Conservation (phyloP, 345 rosid genomes). For the Moricandia arvensis region DNA sequence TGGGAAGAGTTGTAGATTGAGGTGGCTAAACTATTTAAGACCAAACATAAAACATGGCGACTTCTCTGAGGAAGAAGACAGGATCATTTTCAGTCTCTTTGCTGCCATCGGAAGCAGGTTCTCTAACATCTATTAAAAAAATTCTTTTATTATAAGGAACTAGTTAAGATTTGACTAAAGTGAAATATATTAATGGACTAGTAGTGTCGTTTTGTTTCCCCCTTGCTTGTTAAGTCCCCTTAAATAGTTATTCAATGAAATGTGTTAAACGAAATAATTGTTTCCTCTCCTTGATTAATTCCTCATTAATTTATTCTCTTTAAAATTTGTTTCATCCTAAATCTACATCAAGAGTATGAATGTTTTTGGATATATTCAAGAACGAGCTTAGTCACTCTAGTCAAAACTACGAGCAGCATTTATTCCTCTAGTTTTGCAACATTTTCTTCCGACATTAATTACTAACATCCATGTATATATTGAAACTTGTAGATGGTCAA, state of each 20-base stretch:
- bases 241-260: conserved; percentile 27
- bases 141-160: background rate
- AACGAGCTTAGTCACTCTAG: conserved; percentile 24
- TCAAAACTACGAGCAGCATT: conserved; percentile 29
- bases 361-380: conserved; percentile 22
- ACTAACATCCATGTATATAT: background rate
- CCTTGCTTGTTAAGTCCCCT: conserved; percentile 12
- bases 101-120: conserved; percentile 97
- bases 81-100: conserved; percentile 67
- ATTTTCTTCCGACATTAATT: conserved; percentile 19
- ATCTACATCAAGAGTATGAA: background rate
- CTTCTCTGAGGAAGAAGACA: conserved; percentile 84
- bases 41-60: conserved; percentile 95
- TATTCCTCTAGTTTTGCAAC: conserved; percentile 12
- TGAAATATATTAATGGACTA: background rate
- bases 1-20: conserved; percentile 94
- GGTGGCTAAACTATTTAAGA: conserved; percentile 96
- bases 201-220: background rate
- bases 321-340: background rate
- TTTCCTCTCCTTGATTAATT: background rate
- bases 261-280: background rate
- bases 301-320: background rate
- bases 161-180: background rate
- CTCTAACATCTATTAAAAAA: background rate
- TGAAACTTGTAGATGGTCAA: conserved; percentile 78